Evolutionary conservation across 2,329 filamentous ascomycete genomes (phyloP).

Genomic region (Diaporthe citri): DNA sequence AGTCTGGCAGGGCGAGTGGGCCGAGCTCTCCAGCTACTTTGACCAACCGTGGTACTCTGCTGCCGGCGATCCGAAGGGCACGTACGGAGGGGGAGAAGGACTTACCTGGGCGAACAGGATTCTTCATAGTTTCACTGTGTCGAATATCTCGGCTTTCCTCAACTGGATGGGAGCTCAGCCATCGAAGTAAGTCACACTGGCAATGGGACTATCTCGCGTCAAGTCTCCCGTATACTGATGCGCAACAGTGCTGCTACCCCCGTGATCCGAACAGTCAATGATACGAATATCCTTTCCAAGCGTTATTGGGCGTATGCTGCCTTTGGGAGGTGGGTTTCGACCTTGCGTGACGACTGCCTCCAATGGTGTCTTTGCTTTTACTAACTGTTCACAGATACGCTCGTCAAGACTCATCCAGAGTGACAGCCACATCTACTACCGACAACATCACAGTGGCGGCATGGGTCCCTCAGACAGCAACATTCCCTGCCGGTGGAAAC

Average conservation of each 20-base stretch:
- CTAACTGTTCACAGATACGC: conserved; percentile 25
- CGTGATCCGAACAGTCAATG: conserved; percentile 29
- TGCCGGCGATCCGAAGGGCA: conserved; percentile 34
- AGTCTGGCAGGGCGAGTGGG: conserved; percentile 58
- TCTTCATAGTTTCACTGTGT: conserved; percentile 33
- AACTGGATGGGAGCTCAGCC: conserved; percentile 39
- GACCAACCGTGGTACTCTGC: conserved; percentile 33
- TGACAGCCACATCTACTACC: conserved; percentile 29
- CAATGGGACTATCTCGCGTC: not conserved
- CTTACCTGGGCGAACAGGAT: conserved; percentile 38
- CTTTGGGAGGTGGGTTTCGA: conserved; percentile 25
- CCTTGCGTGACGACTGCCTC: not conserved
- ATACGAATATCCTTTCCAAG: conserved; percentile 34
- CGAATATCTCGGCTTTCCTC: conserved; percentile 39
- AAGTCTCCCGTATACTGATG: not conserved
- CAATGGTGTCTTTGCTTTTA: not conserved
- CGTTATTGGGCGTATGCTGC: conserved; percentile 36
- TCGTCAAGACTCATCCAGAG: conserved; percentile 34
- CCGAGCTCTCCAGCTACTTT: conserved; percentile 35
- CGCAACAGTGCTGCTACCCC: conserved; percentile 18
- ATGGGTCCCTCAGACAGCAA: conserved; percentile 20
- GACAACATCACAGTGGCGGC: conserved; percentile 34
- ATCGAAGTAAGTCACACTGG: not conserved
- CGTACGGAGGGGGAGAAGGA: conserved; percentile 31
- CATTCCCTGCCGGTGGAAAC: conserved; percentile 35